Evolutionary conservation across 257 asterid species (phyloP).

Genomic region (Jasminum sambac): DNA sequence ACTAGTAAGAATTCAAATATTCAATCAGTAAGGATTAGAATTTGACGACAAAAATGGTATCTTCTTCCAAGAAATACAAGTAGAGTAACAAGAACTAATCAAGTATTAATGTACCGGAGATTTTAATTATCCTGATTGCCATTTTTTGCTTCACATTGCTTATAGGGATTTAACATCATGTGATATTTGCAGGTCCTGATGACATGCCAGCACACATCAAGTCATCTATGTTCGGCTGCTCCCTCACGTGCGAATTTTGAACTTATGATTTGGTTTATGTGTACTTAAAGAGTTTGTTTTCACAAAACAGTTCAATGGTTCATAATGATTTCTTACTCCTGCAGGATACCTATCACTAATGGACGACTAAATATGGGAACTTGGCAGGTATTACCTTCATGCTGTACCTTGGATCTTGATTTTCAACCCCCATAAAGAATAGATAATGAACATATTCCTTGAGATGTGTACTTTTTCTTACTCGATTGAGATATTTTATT

Average conservation of each 20-base stretch:
- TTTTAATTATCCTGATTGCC: neutral
- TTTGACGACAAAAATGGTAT: neutral
- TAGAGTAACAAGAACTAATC: neutral
- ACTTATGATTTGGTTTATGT: conserved; percentile 1
- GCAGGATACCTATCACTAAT: conserved; percentile 89
- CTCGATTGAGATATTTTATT: neutral
- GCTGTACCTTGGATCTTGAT: conserved; percentile 2
- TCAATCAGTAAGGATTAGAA: neutral
- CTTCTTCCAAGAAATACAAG: neutral
- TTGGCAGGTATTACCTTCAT: conserved; percentile 75
- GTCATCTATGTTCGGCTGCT: conserved; percentile 97
- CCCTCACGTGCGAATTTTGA: conserved; percentile 55
- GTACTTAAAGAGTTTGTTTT: neutral
- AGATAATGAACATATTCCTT: neutral
- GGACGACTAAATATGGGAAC: conserved; percentile 94
- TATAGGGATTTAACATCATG: conserved; percentile 16
- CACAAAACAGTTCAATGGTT: neutral
- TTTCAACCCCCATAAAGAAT: neutral
- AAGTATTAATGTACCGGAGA: neutral
- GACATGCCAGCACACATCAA: conserved; percentile 99
- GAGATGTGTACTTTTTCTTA: neutral
- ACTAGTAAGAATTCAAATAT: neutral
- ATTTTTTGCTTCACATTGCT: conserved; percentile 1
- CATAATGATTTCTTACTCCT: conserved; percentile 23
- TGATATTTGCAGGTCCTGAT: conserved; percentile 78